These are phyloP conservation scores for Arabidopsis arenosa DNA, from an alignment of 345 rosid genomes.

Conservation along the genomic window DNA sequence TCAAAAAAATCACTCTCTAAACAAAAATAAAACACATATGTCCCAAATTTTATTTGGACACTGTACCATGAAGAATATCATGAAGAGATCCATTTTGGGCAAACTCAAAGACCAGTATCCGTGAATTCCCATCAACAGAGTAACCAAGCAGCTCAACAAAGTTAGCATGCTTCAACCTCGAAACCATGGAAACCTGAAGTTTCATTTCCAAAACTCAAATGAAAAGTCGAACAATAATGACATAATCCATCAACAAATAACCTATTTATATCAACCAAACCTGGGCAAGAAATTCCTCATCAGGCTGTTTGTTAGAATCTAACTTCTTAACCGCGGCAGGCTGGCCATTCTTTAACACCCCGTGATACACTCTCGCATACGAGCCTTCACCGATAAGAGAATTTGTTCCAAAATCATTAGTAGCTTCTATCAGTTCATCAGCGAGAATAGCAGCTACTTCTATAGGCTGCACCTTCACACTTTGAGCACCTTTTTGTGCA, in stretches of 20 bases:
- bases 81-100: conserved; percentile 80
- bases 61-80: conserved; percentile 73
- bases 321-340: conserved; percentile 65
- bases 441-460: conserved; percentile 63
- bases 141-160: conserved; percentile 73
- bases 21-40: not conserved
- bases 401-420: conserved; percentile 55
- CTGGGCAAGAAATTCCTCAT: conserved; percentile 51
- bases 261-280: conserved; percentile 18
- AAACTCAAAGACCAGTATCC: conserved; percentile 71
- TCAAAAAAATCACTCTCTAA: not conserved
- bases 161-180: conserved; percentile 70
- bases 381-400: conserved; percentile 76
- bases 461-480: conserved; percentile 63
- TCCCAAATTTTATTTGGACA: not conserved
- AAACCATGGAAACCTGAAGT: conserved; percentile 71
- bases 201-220: not conserved
- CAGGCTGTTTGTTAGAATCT: conserved; percentile 66
- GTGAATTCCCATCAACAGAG: conserved; percentile 66
- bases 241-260: not conserved
- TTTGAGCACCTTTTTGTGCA: conserved; percentile 53
- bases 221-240: not conserved
- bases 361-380: conserved; percentile 65
- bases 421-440: conserved; percentile 60
- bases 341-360: conserved; percentile 54